Conservation (phyloP, 805 yeast genomes). For the Sugiyamaella chiloensis region DNA sequence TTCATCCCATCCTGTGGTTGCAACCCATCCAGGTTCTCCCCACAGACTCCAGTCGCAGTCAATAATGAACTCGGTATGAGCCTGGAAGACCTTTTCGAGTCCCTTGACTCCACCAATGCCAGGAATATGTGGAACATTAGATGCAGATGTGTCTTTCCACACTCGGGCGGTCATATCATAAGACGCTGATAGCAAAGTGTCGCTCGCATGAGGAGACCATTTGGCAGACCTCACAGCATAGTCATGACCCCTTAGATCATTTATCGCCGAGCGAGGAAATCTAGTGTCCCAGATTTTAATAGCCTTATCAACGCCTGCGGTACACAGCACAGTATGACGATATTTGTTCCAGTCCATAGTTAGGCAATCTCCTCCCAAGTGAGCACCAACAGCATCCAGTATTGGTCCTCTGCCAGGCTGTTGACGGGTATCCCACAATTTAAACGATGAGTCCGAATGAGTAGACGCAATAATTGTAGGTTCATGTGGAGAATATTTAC, state of each 20-base stretch:
- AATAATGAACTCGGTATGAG: constrained; percentile 83
- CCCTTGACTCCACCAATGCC: constrained; percentile 44
- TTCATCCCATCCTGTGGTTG: constrained; percentile 95
- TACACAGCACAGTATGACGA: constrained; percentile 70
- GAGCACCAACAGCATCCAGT: constrained; percentile 58
- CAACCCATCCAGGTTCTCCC: constrained; percentile 96
- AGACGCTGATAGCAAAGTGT: constrained; percentile 67
- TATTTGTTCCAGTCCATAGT: constrained; percentile 91
- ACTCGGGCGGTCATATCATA: constrained; percentile 91
- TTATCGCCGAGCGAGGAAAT: constrained; percentile 63
- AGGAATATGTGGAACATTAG: constrained; percentile 48
- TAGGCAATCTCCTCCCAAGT: constrained; percentile 75
- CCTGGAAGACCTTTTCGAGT: constrained; percentile 54
- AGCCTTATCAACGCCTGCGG: constrained; percentile 88
- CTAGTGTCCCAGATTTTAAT: constrained; percentile 87
- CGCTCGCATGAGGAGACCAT: constrained; percentile 88
- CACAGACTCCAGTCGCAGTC: constrained; percentile 95
- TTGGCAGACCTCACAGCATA: constrained; percentile 77
- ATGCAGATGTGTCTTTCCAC: constrained; percentile 73
- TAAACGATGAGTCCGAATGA: constrained; percentile 69
- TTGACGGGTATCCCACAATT: constrained; percentile 74
- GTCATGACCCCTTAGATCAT: constrained; percentile 82
- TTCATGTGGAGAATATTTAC: constrained; percentile 80
- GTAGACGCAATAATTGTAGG: constrained; percentile 66
- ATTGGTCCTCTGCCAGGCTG: constrained; percentile 22